A percentile compares a stretch with the other conserved stretches of the same genome.
Evolutionary conservation across 2,329 filamentous ascomycete species (phyloP).

Genomic region (Coniochaeta sp.): DNA sequence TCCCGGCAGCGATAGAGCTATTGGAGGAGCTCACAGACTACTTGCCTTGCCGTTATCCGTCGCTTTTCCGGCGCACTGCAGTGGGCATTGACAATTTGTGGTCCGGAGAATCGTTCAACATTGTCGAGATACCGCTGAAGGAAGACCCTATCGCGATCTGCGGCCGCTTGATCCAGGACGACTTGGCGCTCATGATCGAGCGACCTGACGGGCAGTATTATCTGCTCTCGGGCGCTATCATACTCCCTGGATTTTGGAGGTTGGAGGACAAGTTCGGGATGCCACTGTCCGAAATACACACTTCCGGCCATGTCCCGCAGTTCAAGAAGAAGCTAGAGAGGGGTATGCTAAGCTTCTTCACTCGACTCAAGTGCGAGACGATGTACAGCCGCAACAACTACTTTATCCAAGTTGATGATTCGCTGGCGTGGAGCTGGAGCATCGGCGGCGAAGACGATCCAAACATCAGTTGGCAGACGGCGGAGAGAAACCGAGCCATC

Average conservation of each 20-base stretch:
- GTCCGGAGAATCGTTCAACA: slow-evolving; percentile 67
- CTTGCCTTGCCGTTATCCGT: slow-evolving; percentile 68
- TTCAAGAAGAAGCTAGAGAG: slow-evolving; percentile 66
- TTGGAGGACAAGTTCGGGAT: slow-evolving; percentile 76
- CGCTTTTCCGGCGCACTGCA: slow-evolving; percentile 55
- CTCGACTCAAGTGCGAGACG: slow-evolving; percentile 59
- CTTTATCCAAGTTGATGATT: slow-evolving; percentile 80
- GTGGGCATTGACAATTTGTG: slow-evolving; percentile 63
- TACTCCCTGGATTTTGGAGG: slow-evolving; percentile 79
- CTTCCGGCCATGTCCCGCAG: slow-evolving; percentile 66
- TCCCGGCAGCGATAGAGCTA: slow-evolving; percentile 66
- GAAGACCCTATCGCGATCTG: slow-evolving; percentile 76
- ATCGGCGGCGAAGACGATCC: slow-evolving; percentile 66
- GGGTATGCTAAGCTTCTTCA: slow-evolving; percentile 78
- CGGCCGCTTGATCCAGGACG: slow-evolving; percentile 70
- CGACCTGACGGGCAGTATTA: slow-evolving; percentile 71
- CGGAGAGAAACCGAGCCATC: slow-evolving; percentile 66
- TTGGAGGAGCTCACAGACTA: slow-evolving; percentile 67
- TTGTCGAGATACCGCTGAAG: slow-evolving; percentile 51
- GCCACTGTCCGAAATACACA: slow-evolving; percentile 73
- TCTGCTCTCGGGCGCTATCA: slow-evolving; percentile 66
- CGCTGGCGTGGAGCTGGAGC: slow-evolving; percentile 66
- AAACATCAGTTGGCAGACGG: slow-evolving; percentile 65
- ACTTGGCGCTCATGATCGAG: slow-evolving; percentile 80
- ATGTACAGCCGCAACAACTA: slow-evolving; percentile 69